Conservation (phyloP, 2,329 filamentous ascomycete species). For the Aspergillus floridensis region DNA sequence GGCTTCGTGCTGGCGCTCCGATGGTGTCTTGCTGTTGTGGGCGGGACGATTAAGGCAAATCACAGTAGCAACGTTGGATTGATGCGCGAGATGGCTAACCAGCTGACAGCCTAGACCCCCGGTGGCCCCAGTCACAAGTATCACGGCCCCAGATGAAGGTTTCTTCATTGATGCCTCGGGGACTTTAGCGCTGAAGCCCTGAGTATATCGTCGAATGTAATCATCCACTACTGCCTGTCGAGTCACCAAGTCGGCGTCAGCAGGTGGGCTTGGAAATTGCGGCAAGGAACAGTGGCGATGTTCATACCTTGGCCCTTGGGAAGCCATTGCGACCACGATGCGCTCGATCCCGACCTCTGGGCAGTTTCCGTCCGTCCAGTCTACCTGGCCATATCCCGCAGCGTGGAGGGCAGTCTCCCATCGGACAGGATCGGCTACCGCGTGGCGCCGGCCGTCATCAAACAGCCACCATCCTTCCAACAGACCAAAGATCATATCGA, state of each 20-base stretch:
- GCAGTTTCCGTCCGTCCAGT: constrained; percentile 7
- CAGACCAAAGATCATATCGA: constrained; percentile 34
- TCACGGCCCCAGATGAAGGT: constrained; percentile 1
- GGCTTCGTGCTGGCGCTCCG: constrained; percentile 34
- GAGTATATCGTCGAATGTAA: not conserved
- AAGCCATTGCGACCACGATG: constrained; percentile 1
- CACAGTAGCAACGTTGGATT: constrained; percentile 30
- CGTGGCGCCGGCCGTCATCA: constrained; percentile 32
- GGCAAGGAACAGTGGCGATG: too few relatives aligned
- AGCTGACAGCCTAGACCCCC: constrained; percentile 42
- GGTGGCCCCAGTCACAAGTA: constrained; percentile 44
- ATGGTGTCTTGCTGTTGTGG: constrained; percentile 23
- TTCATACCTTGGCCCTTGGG: not conserved
- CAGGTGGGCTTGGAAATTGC: too few relatives aligned
- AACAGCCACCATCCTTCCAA: constrained; percentile 39
- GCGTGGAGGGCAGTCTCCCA: constrained; percentile 14
- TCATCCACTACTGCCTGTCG: too few relatives aligned
- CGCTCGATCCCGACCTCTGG: constrained; percentile 9
- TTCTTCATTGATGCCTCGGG: too few relatives aligned
- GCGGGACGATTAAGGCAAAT: constrained; percentile 50
- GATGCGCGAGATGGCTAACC: constrained; percentile 35
- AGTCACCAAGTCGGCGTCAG: too few relatives aligned
- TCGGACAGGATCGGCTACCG: not conserved
- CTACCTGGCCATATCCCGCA: constrained; percentile 8
- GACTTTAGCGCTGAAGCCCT: not conserved